Evolutionary conservation across 441 rosid species (phyloP), one percentile per base, ranked within the genome.

Genomic region (Raphanus hybrid): DNA sequence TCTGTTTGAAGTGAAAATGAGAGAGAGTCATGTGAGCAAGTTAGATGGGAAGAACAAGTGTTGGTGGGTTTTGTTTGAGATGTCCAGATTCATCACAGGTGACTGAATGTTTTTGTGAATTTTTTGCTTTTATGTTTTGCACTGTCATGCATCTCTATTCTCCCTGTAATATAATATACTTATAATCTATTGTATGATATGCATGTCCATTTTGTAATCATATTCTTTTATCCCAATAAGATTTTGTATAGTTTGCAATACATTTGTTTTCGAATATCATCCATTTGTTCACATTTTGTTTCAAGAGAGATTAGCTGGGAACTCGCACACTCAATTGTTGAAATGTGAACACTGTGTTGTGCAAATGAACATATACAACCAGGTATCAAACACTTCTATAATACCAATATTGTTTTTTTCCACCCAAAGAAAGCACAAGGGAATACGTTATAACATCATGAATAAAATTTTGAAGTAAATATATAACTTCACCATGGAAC

Each of bases 381-480:
- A 10, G 54, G 68, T 37, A 10, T 12, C 55, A 23, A 20, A 45
- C 3, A 67, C 58, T 43, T 23, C 1, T 43, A 23, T 11, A 67
- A 26, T 5, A 8, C 62, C 62, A 70, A 76, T 64, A 70, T 63
- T 57, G 76, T 71, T 66, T 70, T 65, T 4, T 41, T 16, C 34
- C 65, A 67, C 81, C 58, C 74, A 48, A 14, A 50, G 50, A 6
- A 35, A 68, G 34, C 34, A 29, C 34, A 29, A 29, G 34, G 34
- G 34, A 29, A 29, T 29, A 29, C 34, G 34, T 3, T 29, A 29
- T 2, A 8, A 2, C 23, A 79, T 78, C 35, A 41, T 14, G 55
- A 15, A 73, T 45, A 35, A 18, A 48, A 41, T 14, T 6, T 64
- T 8, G 34, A 29, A 29, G 5, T 64, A 32, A 14, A 27, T 3